Evolutionary conservation across 768 basidiomycete species (phyloP).

Genomic region (Paxillus rubicundulus): DNA sequence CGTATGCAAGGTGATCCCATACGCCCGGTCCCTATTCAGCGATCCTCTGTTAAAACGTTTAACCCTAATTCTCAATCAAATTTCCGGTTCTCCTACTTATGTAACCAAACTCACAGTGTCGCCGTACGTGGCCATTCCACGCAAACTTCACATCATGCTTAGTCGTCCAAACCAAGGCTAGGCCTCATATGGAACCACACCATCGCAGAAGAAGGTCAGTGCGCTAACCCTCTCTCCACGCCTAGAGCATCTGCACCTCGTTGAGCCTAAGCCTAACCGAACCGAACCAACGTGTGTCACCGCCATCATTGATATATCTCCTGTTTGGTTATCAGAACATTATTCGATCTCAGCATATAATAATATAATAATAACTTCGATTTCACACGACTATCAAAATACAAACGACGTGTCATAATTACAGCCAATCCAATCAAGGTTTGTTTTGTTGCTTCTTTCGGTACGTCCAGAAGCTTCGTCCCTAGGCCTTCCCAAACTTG

Average conservation of each 20-base stretch:
- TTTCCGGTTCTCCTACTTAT: conserved; percentile 23
- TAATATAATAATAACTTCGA: background rate
- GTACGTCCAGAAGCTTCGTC: background rate
- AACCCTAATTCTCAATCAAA: conserved; percentile 31
- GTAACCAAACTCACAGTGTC: conserved; percentile 1
- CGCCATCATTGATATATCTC: conserved; percentile 15
- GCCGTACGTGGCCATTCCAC: background rate
- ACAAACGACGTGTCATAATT: conserved; percentile 18
- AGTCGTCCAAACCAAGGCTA: background rate
- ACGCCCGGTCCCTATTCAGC: conserved; percentile 13
- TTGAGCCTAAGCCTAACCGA: too few species aligned
- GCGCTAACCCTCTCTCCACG: too few species aligned
- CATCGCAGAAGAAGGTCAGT: too few species aligned
- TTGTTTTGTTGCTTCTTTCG: background rate
- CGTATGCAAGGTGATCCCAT: background rate
- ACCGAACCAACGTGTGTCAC: too few species aligned
- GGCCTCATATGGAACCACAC: too few species aligned
- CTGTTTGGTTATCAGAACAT: conserved; percentile 10
- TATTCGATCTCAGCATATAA: conserved; percentile 13
- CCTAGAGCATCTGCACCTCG: too few species aligned
- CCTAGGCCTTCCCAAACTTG: conserved; percentile 13
- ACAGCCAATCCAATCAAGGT: conserved; percentile 10
- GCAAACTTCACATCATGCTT: conserved; percentile 20
- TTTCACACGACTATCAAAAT: background rate
- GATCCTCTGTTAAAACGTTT: conserved; percentile 29